Conservation (phyloP, 164 flowering plant species). For the Paratinospora sagittata region DNA sequence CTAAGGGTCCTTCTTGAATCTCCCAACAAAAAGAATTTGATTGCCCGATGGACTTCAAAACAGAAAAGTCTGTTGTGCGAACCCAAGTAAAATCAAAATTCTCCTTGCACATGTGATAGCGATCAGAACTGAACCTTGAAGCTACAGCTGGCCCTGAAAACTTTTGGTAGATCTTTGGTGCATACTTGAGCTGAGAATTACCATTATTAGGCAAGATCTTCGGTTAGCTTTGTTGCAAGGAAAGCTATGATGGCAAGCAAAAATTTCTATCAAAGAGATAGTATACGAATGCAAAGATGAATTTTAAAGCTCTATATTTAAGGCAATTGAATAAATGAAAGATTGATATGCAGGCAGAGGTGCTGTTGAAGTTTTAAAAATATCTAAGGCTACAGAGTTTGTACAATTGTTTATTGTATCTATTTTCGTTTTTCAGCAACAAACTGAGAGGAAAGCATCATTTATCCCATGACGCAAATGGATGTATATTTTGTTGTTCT, state of each 20-base stretch:
- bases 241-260: neutral
- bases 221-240: neutral
- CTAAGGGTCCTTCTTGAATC: constrained; percentile 32
- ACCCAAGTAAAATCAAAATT: constrained; percentile 73
- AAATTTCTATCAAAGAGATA: too few species aligned
- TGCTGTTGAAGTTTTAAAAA: too few species aligned
- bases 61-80: constrained; percentile 87
- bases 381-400: too few species aligned
- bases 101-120: constrained; percentile 75
- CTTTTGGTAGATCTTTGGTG: constrained; percentile 65
- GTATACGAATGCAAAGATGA: too few species aligned
- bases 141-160: constrained; percentile 41
- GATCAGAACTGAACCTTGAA: constrained; percentile 39
- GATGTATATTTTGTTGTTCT: too few species aligned
- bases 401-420: too few species aligned
- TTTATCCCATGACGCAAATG: too few species aligned
- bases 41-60: constrained; percentile 56
- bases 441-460: too few species aligned
- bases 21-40: constrained; percentile 69
- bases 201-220: constrained; percentile 1
- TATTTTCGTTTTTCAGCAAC: too few species aligned
- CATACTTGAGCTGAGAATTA: constrained; percentile 57
- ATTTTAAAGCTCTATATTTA: too few species aligned
- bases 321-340: too few species aligned
- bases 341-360: too few species aligned